Percentiles rank a stretch among this genome's conserved stretches.
Conservation (phyloP, 78 protist species). For the Dictyostelium purpureum region DNA sequence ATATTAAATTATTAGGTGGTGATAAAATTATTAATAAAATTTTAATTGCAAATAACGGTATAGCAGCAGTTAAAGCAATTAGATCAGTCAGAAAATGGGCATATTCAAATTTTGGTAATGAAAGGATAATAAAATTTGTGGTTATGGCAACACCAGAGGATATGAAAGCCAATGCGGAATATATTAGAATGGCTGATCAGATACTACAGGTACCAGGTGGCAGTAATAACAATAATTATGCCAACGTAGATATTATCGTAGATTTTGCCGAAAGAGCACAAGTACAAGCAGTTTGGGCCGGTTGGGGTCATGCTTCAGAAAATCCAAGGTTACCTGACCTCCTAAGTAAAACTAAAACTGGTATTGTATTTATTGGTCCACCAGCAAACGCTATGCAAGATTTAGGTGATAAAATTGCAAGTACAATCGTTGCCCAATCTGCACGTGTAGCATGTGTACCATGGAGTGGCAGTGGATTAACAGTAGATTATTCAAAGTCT, state of each 20-base stretch:
- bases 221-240: slow-evolving; percentile 96
- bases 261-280: slow-evolving; percentile 87
- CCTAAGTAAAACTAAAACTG: slow-evolving; percentile 11
- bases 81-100: slow-evolving; percentile 96
- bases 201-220: slow-evolving; percentile 97
- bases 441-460: slow-evolving; percentile 95
- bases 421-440: slow-evolving; percentile 97
- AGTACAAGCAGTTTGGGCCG: slow-evolving; percentile 97
- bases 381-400: slow-evolving; percentile 86
- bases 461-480: slow-evolving; percentile 93
- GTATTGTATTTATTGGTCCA: slow-evolving; percentile 94
- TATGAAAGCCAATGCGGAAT: slow-evolving; percentile 96
- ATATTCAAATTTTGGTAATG: slow-evolving; percentile 92
- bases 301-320: slow-evolving; percentile 99
- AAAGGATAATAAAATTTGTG: slow-evolving; percentile 86
- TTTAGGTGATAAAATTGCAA: slow-evolving; percentile 98
- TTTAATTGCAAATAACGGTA: slow-evolving; percentile 98
- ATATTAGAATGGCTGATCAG: slow-evolving; percentile 95
- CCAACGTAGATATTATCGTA: slow-evolving; percentile 97
- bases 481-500: slow-evolving; percentile 28
- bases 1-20: slow-evolving; percentile 38
- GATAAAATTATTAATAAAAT: slow-evolving; percentile 59
- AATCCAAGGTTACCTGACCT: slow-evolving; percentile 96
- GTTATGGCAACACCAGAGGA: slow-evolving; percentile 99
- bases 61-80: slow-evolving; percentile 98